Conservation (phyloP, 805 yeast species). For the Blastobotrys terrestris region DNA sequence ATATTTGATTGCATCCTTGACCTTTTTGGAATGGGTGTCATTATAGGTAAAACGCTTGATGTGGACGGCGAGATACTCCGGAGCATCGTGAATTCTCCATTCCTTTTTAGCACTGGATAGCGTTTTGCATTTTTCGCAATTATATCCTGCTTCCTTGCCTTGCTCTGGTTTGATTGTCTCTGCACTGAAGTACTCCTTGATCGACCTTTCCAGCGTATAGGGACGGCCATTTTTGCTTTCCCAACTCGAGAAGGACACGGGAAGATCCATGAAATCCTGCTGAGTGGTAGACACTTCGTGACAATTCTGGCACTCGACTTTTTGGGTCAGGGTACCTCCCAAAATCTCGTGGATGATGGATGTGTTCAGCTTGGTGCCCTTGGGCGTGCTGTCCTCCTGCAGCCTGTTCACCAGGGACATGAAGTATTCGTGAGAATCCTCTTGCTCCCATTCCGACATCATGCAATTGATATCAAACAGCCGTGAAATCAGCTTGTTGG, state of each 20-base stretch:
- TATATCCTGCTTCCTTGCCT: constrained; percentile 48
- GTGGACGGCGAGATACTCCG: constrained; percentile 83
- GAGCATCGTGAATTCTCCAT: constrained; percentile 69
- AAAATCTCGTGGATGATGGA: constrained; percentile 87
- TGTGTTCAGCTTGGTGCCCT: constrained; percentile 73
- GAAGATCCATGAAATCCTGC: constrained; percentile 90
- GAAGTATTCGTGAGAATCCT: constrained; percentile 94
- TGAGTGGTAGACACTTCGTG: constrained; percentile 77
- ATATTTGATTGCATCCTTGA: constrained; percentile 79
- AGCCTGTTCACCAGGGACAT: constrained; percentile 84
- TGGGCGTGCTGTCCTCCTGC: constrained; percentile 90
- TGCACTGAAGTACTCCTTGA: constrained; percentile 74
- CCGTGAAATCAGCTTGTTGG: constrained; percentile 62
- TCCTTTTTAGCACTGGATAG: constrained; percentile 73
- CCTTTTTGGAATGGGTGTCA: constrained; percentile 56
- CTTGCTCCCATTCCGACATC: constrained; percentile 98
- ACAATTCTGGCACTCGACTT: constrained; percentile 77
- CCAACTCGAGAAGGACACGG: constrained; percentile 54
- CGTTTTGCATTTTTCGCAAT: constrained; percentile 79
- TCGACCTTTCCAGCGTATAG: constrained; percentile 67
- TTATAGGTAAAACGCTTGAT: constrained; percentile 82
- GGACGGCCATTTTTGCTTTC: constrained; percentile 35
- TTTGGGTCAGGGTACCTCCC: constrained; percentile 84
- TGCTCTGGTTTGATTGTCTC: constrained; percentile 65
- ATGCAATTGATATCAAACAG: constrained; percentile 83